Base-by-base conservation (phyloP, 768 basidiomycete species). In the Tricholoma sp. region DNA sequence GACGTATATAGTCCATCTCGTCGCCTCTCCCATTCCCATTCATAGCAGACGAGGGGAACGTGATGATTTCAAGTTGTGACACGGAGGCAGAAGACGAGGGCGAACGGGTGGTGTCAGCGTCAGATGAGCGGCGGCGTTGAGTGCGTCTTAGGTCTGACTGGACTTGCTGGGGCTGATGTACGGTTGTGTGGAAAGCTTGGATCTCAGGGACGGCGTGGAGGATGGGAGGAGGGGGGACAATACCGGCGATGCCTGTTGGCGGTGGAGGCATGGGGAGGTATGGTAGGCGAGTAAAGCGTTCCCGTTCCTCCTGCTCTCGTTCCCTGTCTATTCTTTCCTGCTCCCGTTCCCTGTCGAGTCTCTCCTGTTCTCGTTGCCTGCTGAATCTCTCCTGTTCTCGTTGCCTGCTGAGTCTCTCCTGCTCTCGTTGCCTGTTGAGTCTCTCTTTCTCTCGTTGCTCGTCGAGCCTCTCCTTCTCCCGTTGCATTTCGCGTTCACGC, bases 261-360 rank as follows among this genome's bases (percentile, higher is more conserved):
- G 61, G 61, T 18, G 59, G 45, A 4, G 64, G 64, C 64, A 64
- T 64, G 6, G 55, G 55, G 5, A 63, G 58, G 55, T 62, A 64
- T 8, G 39, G 49, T 16, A 64, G 34, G 27, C 58, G 60, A 37
- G 41, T 41, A 18, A 56, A 4, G 10, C 50, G 50, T 29, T 34
- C 6, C 37, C n/a, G n/a, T 51, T 55, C 5, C 53, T 59, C 50
- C 50, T 32, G 24, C 12, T 57, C 56, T 2, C 32, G 50, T 41
- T 57, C 50, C 8, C 34, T 27, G 2, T 57, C 56, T 10, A 24
- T 32, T 32, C 34, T 18, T 18, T 50, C 50, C 50, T 32, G 24
- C 12, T 57, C 56, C 2, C 32, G 50, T 41, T 57, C 50, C 8
- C 34, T 4, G 46, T 55, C 5, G 24, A 27, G 2, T 55, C 24